phyloP scores from a whole-genome alignment of 2,329 filamentous ascomycete genomes.

The Geosmithia flava region DNA sequence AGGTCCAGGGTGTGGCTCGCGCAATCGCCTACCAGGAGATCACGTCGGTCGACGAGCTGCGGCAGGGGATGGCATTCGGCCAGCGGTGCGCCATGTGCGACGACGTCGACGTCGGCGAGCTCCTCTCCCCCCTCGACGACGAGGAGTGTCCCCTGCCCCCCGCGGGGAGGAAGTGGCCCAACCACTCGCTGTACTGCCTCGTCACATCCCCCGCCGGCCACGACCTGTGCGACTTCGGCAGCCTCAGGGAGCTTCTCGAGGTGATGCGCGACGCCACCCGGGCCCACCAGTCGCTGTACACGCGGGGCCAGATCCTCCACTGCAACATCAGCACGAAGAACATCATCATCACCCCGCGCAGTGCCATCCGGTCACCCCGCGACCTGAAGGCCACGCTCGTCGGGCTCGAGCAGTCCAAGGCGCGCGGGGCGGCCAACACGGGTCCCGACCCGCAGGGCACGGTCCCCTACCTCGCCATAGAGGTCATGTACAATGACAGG shows the following conservation, averaged over 20 bases:
- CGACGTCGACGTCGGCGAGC: neutral
- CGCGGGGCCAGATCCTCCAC: conserved; percentile 19
- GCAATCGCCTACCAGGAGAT: conserved; percentile 6
- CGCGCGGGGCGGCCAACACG: conserved; percentile 10
- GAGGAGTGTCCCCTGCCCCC: too few species aligned
- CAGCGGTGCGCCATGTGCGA: neutral
- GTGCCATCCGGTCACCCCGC: too few species aligned
- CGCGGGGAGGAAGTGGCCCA: too few species aligned
- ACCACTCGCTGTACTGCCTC: neutral
- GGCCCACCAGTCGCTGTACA: conserved; percentile 20
- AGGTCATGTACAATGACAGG: conserved; percentile 16
- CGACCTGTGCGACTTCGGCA: conserved; percentile 10
- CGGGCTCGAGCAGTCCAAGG: conserved; percentile 18
- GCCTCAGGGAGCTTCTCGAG: conserved; percentile 17
- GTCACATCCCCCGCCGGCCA: conserved; percentile 5
- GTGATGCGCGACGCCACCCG: conserved; percentile 19
- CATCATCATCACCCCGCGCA: conserved; percentile 25
- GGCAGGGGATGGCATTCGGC: conserved; percentile 5
- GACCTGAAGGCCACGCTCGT: conserved; percentile 16
- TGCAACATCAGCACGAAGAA: conserved; percentile 23
- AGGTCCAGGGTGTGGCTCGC: conserved; percentile 1
- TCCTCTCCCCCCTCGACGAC: too few species aligned
- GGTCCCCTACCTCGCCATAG: conserved; percentile 20
- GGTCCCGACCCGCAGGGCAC: conserved; percentile 13
- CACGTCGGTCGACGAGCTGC: conserved; percentile 5